A percentile compares a stretch with the other conserved stretches of the same genome.
phyloP scores from a whole-genome alignment of 148 eudicot genomes.

The Spergularia marina region DNA sequence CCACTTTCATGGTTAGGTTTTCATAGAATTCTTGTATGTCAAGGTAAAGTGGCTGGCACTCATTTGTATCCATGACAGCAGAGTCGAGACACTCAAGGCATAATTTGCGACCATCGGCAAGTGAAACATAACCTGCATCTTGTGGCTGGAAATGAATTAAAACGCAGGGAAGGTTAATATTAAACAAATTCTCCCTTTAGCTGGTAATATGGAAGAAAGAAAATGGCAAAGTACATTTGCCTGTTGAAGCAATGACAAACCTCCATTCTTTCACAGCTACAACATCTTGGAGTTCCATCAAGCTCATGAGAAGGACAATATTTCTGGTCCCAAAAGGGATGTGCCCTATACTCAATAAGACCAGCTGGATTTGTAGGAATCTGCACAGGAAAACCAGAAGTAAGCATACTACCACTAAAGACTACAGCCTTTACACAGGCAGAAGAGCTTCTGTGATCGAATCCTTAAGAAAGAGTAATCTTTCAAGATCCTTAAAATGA shows the following conservation, averaged over 20 bases:
- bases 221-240: conserved; percentile 1
- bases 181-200: not conserved
- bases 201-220: not conserved
- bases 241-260: conserved; percentile 31
- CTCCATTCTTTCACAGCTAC: conserved; percentile 99
- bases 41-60: conserved; percentile 92
- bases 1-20: conserved; percentile 86
- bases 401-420: not conserved
- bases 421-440: not conserved
- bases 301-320: conserved; percentile 91
- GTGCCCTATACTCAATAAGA: conserved; percentile 91
- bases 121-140: conserved; percentile 60
- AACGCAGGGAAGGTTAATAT: not conserved
- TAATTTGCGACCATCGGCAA: conserved; percentile 92
- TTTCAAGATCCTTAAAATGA: not conserved
- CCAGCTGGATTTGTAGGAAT: conserved; percentile 83
- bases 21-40: conserved; percentile 94
- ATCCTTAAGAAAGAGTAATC: not conserved
- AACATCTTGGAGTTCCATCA: conserved; percentile 90
- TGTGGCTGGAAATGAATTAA: conserved; percentile 48
- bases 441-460: not conserved
- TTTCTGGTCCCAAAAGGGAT: conserved; percentile 92
- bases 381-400: conserved; percentile 32
- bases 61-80: conserved; percentile 89
- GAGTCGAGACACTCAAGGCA: conserved; percentile 94